These are phyloP conservation scores for Scleroderma citrinum DNA, from an alignment of 768 basidiomycete species.

Conservation along the genomic window DNA sequence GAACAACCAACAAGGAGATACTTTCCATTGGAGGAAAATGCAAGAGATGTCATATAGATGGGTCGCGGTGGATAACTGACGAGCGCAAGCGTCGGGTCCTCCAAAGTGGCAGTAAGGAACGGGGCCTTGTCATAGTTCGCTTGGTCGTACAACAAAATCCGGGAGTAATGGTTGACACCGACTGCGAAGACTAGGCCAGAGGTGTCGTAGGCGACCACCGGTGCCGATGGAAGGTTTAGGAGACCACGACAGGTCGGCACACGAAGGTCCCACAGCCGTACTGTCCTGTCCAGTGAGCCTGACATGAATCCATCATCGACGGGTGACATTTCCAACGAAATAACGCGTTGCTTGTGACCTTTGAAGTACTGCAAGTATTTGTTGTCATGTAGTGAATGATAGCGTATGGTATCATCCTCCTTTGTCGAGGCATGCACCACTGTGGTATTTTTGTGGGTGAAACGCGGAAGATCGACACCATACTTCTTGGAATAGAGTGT, in stretches of 20 bases:
- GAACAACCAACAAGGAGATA: slow-evolving; percentile 91
- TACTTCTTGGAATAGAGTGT: slow-evolving; percentile 92
- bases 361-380: slow-evolving; percentile 94
- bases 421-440: slow-evolving; percentile 92
- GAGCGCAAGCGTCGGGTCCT: slow-evolving; percentile 70
- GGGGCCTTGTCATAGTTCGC: slow-evolving; percentile 89
- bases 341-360: slow-evolving; percentile 86
- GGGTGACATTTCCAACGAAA: slow-evolving; percentile 88
- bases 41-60: slow-evolving; percentile 85
- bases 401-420: slow-evolving; percentile 90
- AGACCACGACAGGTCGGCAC: slow-evolving; percentile 72
- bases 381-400: slow-evolving; percentile 94
- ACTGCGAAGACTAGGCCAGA: slow-evolving; percentile 84
- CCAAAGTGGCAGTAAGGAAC: slow-evolving; percentile 76
- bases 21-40: slow-evolving; percentile 88
- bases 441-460: slow-evolving; percentile 85
- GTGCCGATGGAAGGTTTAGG: slow-evolving; percentile 65
- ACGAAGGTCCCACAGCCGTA: slow-evolving; percentile 93
- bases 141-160: slow-evolving; percentile 81
- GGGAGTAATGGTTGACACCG: slow-evolving; percentile 73
- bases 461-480: slow-evolving; percentile 89
- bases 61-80: slow-evolving; percentile 83
- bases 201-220: slow-evolving; percentile 80
- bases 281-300: slow-evolving; percentile 88
- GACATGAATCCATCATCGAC: slow-evolving; percentile 96